Conservation (phyloP, 768 basidiomycete species). For the Sistotremastrum suecicum region DNA sequence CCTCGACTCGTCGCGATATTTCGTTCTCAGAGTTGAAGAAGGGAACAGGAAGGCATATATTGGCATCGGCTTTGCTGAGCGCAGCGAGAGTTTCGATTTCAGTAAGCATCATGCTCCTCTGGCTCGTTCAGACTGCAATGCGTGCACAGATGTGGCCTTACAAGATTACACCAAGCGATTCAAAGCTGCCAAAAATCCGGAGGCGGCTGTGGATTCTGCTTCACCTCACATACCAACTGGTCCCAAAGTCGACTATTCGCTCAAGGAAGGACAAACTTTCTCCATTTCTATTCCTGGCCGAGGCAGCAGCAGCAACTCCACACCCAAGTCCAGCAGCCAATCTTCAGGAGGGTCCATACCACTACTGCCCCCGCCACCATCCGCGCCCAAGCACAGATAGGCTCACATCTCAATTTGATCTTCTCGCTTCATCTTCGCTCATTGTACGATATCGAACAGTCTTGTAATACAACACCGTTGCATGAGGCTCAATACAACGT, state of each 20-base stretch:
- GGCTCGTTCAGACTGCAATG: not conserved
- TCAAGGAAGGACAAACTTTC: conserved; percentile 94
- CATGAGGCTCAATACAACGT: not conserved
- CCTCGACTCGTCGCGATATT: conserved; percentile 88
- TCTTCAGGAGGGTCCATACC: conserved; percentile 8
- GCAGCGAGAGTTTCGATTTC: conserved; percentile 84
- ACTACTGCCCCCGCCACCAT: too few species aligned
- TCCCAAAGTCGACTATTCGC: conserved; percentile 84
- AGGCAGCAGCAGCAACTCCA: conserved; percentile 22
- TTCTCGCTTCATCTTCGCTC: too few species aligned
- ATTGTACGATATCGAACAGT: not conserved
- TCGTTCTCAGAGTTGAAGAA: conserved; percentile 86
- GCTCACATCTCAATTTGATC: too few species aligned
- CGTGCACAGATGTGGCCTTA: conserved; percentile 54
- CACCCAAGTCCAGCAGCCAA: conserved; percentile 19
- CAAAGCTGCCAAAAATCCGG: conserved; percentile 46
- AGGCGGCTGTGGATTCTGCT: conserved; percentile 25
- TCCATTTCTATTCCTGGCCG: conserved; percentile 81
- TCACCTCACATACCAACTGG: conserved; percentile 64
- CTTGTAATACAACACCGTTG: not conserved
- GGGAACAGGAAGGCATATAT: conserved; percentile 80
- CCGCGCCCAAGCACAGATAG: too few species aligned
- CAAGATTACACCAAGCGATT: conserved; percentile 74
- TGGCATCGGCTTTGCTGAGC: conserved; percentile 84
- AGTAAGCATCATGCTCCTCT: conserved; percentile 36